Percentiles rank a stretch among this genome's conserved stretches.
Evolutionary conservation across 805 yeast genomes (phyloP).

Genomic region (Candida boidinii): DNA sequence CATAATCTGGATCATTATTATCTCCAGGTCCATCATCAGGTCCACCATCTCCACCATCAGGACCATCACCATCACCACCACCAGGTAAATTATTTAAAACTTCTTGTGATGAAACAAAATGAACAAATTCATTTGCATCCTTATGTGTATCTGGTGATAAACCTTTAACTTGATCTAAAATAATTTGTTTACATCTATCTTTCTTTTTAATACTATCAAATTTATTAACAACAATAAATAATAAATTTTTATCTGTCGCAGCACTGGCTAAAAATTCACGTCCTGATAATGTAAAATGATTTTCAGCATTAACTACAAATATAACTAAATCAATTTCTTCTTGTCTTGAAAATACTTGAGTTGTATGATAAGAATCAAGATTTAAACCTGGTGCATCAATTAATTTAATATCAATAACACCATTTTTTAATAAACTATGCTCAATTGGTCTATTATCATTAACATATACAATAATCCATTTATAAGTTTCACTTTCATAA

Average conservation of each 20-base stretch:
- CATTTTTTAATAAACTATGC: slow-evolving; percentile 73
- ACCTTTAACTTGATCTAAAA: slow-evolving; percentile 75
- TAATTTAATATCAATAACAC: slow-evolving; percentile 82
- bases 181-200: slow-evolving; percentile 64
- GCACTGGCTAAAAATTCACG: slow-evolving; percentile 88
- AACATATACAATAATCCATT: slow-evolving; percentile 72
- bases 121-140: slow-evolving; percentile 84
- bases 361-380: slow-evolving; percentile 87
- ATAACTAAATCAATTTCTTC: slow-evolving; percentile 95
- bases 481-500: slow-evolving; percentile 59
- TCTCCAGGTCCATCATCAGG: slow-evolving; percentile 26
- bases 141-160: slow-evolving; percentile 89
- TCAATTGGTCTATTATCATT: slow-evolving; percentile 63
- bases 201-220: slow-evolving; percentile 83
- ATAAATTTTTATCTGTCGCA: slow-evolving; percentile 82
- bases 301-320: slow-evolving; percentile 93
- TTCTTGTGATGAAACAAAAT: slow-evolving; percentile 70
- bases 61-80: slow-evolving; percentile 21
- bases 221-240: slow-evolving; percentile 89
- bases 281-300: slow-evolving; percentile 90
- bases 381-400: slow-evolving; percentile 98
- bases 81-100: slow-evolving; percentile 30
- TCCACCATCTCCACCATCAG: slow-evolving; percentile 28
- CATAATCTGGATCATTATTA: slow-evolving; percentile 23
- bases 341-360: slow-evolving; percentile 90